Conservation (phyloP, 257 asterid genomes). For the Cordia subcordata region DNA sequence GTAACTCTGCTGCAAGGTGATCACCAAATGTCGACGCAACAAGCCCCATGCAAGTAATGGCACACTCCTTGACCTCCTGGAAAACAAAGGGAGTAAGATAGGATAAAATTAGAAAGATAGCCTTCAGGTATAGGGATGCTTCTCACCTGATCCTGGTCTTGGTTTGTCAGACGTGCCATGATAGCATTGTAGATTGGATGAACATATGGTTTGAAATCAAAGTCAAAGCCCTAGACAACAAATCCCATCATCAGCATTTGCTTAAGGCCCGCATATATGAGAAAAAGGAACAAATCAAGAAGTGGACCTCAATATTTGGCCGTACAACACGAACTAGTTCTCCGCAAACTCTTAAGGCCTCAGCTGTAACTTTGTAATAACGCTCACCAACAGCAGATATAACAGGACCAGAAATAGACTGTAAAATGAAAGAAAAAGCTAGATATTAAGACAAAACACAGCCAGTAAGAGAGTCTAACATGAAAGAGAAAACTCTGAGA, state of each 20-base stretch:
- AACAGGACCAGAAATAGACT: conserved; percentile 90
- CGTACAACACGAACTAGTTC: conserved; percentile 95
- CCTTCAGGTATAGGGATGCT: conserved; percentile 9
- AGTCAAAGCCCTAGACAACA: conserved; percentile 49
- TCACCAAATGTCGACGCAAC: conserved; percentile 96
- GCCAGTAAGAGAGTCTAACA: background rate
- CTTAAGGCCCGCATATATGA: background rate
- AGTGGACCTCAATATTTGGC: conserved; percentile 69
- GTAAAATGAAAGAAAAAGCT: conserved; percentile 14
- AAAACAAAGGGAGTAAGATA: conserved; percentile 21
- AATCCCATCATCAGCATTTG: conserved; percentile 14
- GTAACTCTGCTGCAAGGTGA: conserved; percentile 68
- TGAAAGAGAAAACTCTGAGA: background rate
- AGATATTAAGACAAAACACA: background rate
- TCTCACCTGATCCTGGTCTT: conserved; percentile 98
- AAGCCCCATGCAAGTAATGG: conserved; percentile 98
- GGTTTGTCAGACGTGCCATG: conserved; percentile 95
- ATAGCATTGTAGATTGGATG: conserved; percentile 86
- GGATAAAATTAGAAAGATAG: conserved; percentile 12
- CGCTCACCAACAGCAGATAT: conserved; percentile 96
- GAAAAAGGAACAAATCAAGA: conserved; percentile 4
- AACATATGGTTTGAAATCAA: conserved; percentile 88
- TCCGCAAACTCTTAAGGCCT: conserved; percentile 95
- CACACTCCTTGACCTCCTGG: conserved; percentile 99
- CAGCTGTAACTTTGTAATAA: conserved; percentile 97